Evolutionary conservation across 352 stramenopile species (phyloP), one percentile per base, ranked within the genome.

Genomic region (Pythium dissimile): DNA sequence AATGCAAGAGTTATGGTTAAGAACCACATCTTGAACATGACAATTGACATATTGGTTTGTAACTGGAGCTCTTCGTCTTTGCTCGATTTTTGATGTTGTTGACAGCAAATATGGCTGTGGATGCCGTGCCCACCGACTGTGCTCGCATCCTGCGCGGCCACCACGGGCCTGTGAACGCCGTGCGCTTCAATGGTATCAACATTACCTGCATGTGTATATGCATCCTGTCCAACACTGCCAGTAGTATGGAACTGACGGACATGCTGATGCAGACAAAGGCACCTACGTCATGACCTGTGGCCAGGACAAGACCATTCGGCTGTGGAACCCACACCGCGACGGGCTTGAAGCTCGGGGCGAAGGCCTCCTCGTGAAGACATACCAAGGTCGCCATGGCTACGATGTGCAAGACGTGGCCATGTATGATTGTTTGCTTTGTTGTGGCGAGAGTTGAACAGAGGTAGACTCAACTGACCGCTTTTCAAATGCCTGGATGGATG

Each of bases 351-450:
- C 69, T 7, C 53, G 67, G 10, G 74, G 74, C 15, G 69, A 94
- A 38, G 87, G 75, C 8, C 44, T 96, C 27, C 62, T 96, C 24
- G 54, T 96, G 35, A 95, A 96, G 52, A 88, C 78, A 16, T 96
- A 96, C 54, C 68, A 88, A 38, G 87, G 87, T 1, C 64, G 82
- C 39, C 88, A 96, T 44, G 88, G 86, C 49, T 96, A 96, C 45
- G 86, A 96, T 30, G 81, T 96, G 20, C 84, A 88, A 54, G 88
- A 96, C 38, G 83, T 96, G n/a, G 80, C 84, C 18, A 92, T 96
- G 77, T 91, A 76, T 51, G 80, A n/a, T n/a, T n/a, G n/a, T n/a
- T n/a, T n/a, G 5, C 46, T 23, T 38, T 13, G 45, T 21, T 37
- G 35, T 26, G 31, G 6, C 34, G 21, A 15, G 41, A 47, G 18